Evolutionary conservation across 306 rosid species (phyloP).

Genomic region (Gastrolobium bilobum): DNA sequence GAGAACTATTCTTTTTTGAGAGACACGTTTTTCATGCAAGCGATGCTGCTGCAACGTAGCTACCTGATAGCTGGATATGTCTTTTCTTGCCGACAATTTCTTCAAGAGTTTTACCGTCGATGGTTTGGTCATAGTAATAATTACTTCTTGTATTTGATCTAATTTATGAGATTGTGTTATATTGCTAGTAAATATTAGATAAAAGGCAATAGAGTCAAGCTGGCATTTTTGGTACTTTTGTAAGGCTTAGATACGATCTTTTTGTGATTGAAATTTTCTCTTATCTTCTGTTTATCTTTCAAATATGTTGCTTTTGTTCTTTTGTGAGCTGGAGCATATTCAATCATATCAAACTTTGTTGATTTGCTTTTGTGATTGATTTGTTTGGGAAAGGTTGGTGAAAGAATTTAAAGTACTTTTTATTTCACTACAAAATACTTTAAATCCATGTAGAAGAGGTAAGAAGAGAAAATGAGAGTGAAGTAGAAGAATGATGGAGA

Average conservation of each 20-base stretch:
- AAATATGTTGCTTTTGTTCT: conserved; percentile 17
- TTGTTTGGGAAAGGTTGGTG: conserved; percentile 35
- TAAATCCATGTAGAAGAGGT: not conserved
- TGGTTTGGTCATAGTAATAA: conserved; percentile 41
- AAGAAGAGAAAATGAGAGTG: conserved; percentile 24
- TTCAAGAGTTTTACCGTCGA: conserved; percentile 36
- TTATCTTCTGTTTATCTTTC: conserved; percentile 37
- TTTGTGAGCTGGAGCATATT: conserved; percentile 29
- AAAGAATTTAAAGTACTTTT: conserved; percentile 17
- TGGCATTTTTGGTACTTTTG: conserved; percentile 49
- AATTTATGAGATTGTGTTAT: conserved; percentile 44
- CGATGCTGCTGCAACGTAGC: conserved; percentile 56
- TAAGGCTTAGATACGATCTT: conserved; percentile 38
- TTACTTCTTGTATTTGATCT: conserved; percentile 40
- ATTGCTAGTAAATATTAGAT: conserved; percentile 44
- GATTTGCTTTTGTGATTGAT: conserved; percentile 17
- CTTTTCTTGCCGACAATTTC: conserved; percentile 57
- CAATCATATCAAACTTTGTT: conserved; percentile 4
- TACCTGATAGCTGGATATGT: conserved; percentile 54
- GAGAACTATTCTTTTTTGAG: conserved; percentile 44
- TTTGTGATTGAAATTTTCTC: not conserved
- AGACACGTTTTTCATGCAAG: conserved; percentile 59
- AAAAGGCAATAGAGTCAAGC: conserved; percentile 42
- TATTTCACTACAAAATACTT: conserved; percentile 19
- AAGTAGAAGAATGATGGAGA: conserved; percentile 39